A percentile compares a stretch with the other conserved stretches of the same genome.
phyloP scores from a whole-genome alignment of 2,329 filamentous ascomycete genomes.

The Blastomyces silverae region DNA sequence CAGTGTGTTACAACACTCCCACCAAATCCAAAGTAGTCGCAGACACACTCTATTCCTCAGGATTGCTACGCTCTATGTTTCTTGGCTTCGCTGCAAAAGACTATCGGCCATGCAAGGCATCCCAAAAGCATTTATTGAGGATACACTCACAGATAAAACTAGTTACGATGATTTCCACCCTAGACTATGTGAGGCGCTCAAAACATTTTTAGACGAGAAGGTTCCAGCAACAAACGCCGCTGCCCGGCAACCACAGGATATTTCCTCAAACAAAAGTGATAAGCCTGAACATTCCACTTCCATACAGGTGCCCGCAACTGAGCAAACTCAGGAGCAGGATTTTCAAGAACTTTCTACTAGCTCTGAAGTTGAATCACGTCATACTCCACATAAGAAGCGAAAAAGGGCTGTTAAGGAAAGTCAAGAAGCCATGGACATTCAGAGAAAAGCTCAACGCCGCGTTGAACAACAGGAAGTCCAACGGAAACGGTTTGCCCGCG shows the following conservation, averaged over 20 bases:
- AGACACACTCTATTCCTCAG: constrained; percentile 21
- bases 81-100: constrained; percentile 29
- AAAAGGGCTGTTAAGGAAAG: constrained; percentile 46
- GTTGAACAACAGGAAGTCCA: constrained; percentile 51
- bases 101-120: constrained; percentile 23
- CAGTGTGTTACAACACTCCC: background rate
- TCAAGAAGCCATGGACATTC: constrained; percentile 47
- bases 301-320: constrained; percentile 8
- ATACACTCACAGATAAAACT: constrained; percentile 24
- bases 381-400: constrained; percentile 43
- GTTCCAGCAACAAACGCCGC: constrained; percentile 12
- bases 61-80: constrained; percentile 29
- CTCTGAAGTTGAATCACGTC: constrained; percentile 25
- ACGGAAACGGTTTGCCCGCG: constrained; percentile 30
- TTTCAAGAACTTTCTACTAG: constrained; percentile 19
- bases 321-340: constrained; percentile 15
- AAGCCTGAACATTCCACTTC: constrained; percentile 4
- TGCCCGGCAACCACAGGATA: constrained; percentile 12
- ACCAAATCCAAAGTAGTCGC: background rate
- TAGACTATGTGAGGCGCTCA: constrained; percentile 27
- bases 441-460: constrained; percentile 51
- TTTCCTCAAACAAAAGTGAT: background rate
- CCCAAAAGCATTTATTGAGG: constrained; percentile 20
- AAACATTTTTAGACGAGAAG: constrained; percentile 20
- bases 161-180: constrained; percentile 30